Conservation (phyloP, 371 early-diverging fungal species). For the Rhizopus sp. region DNA sequence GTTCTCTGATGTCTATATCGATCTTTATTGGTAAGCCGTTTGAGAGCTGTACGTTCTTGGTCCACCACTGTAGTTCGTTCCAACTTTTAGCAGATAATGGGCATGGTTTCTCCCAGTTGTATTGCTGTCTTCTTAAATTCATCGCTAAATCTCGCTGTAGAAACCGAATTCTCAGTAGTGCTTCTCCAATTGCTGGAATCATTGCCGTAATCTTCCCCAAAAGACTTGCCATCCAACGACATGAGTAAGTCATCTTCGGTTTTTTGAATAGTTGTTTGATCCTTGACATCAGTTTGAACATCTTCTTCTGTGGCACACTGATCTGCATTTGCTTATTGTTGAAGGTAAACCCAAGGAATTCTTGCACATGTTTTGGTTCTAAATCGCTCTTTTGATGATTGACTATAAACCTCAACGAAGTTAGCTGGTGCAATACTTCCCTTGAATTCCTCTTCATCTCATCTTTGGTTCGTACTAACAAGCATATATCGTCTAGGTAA, state of each 20-base stretch:
- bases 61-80: no score
- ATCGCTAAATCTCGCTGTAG: no score
- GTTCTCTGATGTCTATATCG: no score
- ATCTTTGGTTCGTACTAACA: neutral
- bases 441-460: neutral
- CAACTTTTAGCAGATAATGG: no score
- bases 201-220: constrained; percentile 8
- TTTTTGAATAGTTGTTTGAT: constrained; percentile 2
- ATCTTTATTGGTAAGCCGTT: no score
- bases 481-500: constrained; percentile 13
- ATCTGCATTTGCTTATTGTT: constrained; percentile 10
- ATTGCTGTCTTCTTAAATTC: no score
- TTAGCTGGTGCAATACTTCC: neutral
- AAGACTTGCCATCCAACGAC: constrained; percentile 1
- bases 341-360: no score
- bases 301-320: neutral
- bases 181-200: constrained; percentile 8
- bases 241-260: neutral
- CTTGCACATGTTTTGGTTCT: neutral
- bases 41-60: no score
- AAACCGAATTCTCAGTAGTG: neutral
- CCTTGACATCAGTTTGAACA: neutral
- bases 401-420: constrained; percentile 5
- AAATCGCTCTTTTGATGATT: constrained; percentile 7
- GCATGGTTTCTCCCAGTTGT: no score